Evolutionary conservation across 257 asterid species (phyloP).

Genomic region (Solanum paucissectum): DNA sequence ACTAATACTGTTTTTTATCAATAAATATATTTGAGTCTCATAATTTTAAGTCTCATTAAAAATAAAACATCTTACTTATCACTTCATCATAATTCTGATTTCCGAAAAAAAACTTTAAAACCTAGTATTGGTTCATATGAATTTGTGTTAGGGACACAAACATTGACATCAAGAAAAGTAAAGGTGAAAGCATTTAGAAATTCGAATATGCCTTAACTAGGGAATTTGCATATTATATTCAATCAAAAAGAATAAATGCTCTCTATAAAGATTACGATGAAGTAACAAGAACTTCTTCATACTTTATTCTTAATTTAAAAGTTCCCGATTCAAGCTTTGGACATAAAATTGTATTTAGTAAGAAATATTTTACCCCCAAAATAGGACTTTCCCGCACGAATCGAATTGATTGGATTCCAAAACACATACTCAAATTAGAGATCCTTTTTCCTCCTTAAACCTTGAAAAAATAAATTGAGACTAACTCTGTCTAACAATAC

Average conservation of each 20-base stretch:
- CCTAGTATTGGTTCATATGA: not conserved
- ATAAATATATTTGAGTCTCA: too few species aligned
- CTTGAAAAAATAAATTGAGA: not conserved
- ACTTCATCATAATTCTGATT: too few species aligned
- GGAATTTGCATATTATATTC: not conserved
- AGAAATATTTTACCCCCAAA: rapidly evolving
- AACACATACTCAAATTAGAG: too few species aligned
- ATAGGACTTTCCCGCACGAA: rapidly evolving
- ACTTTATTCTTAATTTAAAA: not conserved
- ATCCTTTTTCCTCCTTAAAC: too few species aligned
- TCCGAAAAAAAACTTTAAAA: too few species aligned
- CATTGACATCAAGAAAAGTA: not conserved
- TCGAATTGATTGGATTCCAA: rapidly evolving
- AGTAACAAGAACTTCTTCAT: not conserved
- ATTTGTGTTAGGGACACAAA: not conserved
- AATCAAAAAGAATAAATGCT: not conserved
- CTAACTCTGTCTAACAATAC: rapidly evolving
- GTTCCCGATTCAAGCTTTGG: rapidly evolving
- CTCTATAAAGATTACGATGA: rapidly evolving
- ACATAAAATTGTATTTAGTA: rapidly evolving
- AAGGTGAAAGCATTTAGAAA: not conserved
- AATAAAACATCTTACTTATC: too few species aligned
- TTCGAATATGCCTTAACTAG: not conserved
- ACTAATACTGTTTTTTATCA: too few species aligned
- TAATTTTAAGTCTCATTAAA: rapidly evolving